Conservation (phyloP, 208 protist species). For the Trypanosoma cruzi region DNA sequence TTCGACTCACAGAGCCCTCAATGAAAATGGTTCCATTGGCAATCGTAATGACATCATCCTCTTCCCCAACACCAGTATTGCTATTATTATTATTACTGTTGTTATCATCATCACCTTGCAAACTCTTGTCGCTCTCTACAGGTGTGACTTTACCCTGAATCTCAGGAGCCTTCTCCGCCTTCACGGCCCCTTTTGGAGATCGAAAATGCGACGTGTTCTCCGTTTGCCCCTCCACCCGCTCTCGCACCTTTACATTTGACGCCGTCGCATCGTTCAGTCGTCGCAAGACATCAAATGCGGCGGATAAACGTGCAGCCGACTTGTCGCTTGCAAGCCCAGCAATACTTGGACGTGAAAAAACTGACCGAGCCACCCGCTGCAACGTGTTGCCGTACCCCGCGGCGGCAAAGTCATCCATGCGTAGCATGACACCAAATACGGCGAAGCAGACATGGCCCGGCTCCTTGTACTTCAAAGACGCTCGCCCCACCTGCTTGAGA, state of each 20-base stretch:
- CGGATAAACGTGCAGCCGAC: conserved; percentile 36
- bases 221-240: background rate
- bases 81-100: no score
- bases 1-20: conserved; percentile 53
- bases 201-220: background rate
- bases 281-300: conserved; percentile 64
- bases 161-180: background rate
- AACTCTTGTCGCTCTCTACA: background rate
- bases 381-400: conserved; percentile 66
- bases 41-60: conserved; percentile 34
- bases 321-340: conserved; percentile 47
- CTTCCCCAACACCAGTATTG: no score
- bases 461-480: conserved; percentile 41
- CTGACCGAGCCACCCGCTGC: conserved; percentile 41
- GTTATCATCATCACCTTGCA: background rate
- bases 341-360: conserved; percentile 62
- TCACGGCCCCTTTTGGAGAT: background rate
- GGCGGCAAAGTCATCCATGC: conserved; percentile 58
- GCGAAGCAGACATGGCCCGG: conserved; percentile 68
- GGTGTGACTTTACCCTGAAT: background rate
- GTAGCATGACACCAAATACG: conserved; percentile 65
- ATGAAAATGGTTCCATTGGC: conserved; percentile 59
- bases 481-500: conserved; percentile 41
- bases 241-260: background rate
- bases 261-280: conserved; percentile 43